Evolutionary conservation across 2,329 filamentous ascomycete genomes (phyloP).

Genomic region (Trichoderma atroviride): DNA sequence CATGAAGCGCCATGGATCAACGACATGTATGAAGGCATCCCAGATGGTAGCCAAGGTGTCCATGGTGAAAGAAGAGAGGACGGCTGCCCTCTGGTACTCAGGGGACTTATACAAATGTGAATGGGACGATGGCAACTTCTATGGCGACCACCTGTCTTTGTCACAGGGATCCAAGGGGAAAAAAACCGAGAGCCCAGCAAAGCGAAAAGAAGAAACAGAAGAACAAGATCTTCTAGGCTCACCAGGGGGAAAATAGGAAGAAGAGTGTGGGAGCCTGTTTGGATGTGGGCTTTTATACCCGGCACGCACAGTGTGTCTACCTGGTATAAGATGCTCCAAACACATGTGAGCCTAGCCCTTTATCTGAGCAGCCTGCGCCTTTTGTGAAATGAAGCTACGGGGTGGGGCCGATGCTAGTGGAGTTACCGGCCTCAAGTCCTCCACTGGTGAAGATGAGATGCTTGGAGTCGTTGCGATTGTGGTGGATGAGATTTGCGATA

Average conservation of each 20-base stretch:
- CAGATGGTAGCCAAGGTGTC: constrained; percentile 31
- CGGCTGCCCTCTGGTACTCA: not conserved
- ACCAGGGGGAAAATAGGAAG: constrained; percentile 4
- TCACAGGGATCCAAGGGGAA: not conserved
- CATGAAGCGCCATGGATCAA: constrained; percentile 59
- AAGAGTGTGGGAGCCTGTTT: constrained; percentile 19
- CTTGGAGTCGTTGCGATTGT: not conserved
- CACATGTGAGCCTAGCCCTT: constrained; percentile 4
- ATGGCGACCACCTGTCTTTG: not conserved
- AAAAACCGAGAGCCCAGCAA: not conserved
- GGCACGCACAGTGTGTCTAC: constrained; percentile 19
- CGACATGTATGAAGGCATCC: constrained; percentile 40
- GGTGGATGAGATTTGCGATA: not conserved
- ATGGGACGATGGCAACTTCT: not conserved
- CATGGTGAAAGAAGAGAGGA: constrained; percentile 31
- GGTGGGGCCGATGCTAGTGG: constrained; percentile 25
- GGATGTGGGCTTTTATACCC: constrained; percentile 30
- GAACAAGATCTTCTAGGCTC: not conserved
- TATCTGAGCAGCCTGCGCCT: not conserved
- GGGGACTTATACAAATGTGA: not conserved
- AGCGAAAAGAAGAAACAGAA: not conserved
- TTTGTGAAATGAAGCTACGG: constrained; percentile 11
- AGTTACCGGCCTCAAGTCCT: not conserved
- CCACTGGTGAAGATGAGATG: not conserved
- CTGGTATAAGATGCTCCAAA: not conserved